Evolutionary conservation across 192 early-diverging fungal genomes (phyloP).

Genomic region (Kickxella alabastrina): DNA sequence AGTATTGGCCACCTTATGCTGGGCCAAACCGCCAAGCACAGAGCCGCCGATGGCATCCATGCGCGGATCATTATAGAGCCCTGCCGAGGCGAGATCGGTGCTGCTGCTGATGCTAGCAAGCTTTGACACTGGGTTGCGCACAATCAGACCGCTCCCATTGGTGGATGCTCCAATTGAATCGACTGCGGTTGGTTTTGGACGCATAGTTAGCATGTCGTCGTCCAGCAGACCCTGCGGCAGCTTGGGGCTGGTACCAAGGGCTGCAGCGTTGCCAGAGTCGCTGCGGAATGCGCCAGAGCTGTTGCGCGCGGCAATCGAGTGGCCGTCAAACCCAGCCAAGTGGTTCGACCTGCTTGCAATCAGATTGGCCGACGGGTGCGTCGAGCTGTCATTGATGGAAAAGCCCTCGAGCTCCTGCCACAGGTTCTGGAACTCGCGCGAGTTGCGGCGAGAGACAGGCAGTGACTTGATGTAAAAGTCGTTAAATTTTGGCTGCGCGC

Average conservation of each 20-base stretch:
- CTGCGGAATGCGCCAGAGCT: conserved; percentile 38
- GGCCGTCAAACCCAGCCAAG: conserved; percentile 22
- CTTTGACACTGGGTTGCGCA: not conserved
- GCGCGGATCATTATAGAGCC: not conserved
- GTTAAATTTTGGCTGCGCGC: conserved; percentile 16
- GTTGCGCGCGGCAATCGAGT: conserved; percentile 26
- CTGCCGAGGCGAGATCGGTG: conserved; percentile 8
- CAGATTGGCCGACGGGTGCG: conserved; percentile 9
- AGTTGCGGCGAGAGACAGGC: conserved; percentile 69
- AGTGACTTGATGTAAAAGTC: conserved; percentile 58
- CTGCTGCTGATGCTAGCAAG: conserved; percentile 11
- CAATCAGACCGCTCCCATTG: not conserved
- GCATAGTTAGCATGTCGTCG: conserved; percentile 26
- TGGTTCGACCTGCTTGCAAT: conserved; percentile 4
- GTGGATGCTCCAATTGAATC: not conserved
- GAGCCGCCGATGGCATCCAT: not conserved
- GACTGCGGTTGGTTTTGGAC: not conserved
- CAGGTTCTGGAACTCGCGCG: conserved; percentile 56
- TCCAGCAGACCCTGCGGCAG: conserved; percentile 48
- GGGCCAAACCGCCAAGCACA: conserved; percentile 1
- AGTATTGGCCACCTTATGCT: conserved; percentile 4
- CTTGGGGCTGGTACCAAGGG: conserved; percentile 45
- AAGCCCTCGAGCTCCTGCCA: conserved; percentile 52
- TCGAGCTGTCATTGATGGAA: conserved; percentile 26
- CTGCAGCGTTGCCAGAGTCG: conserved; percentile 3